Percentiles rank a stretch among this genome's conserved stretches.
Conservation (phyloP, 306 rosid genomes). For the Elaeagnus macrophylla region DNA sequence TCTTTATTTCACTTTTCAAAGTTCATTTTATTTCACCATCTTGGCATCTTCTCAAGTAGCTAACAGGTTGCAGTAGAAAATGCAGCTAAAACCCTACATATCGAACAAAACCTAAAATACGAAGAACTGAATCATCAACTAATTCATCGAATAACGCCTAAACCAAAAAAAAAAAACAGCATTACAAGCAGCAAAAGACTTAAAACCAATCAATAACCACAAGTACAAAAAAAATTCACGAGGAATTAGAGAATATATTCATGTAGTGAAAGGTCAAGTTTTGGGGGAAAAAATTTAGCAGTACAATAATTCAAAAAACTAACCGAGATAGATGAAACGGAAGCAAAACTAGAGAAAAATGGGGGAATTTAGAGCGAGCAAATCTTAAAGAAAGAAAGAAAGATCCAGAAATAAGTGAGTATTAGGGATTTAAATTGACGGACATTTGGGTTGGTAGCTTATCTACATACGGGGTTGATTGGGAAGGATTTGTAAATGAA, state of each 20-base stretch:
- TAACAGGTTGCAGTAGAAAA: not conserved
- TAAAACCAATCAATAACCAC: not conserved
- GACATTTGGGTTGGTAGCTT: not conserved
- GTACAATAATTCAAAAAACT: not conserved
- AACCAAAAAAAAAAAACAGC: not conserved
- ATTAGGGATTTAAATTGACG: not conserved
- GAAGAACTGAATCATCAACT: conserved; percentile 8
- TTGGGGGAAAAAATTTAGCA: not conserved
- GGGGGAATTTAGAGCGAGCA: not conserved
- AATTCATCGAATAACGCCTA: not conserved
- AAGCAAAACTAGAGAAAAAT: not conserved
- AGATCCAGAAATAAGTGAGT: conserved; percentile 2
- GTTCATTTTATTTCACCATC: not conserved
- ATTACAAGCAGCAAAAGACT: not conserved
- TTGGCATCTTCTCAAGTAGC: conserved; percentile 5
- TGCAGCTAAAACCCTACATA: conserved; percentile 17
- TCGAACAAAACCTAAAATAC: not conserved
- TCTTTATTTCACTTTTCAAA: not conserved
- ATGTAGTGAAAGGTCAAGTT: not conserved
- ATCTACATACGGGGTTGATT: not conserved
- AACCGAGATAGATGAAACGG: not conserved
- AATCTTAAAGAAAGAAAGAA: not conserved
- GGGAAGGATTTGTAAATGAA: conserved; percentile 2
- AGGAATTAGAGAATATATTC: not conserved
- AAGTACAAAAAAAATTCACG: not conserved